Conservation (phyloP, 371 early-diverging fungal species). For the Mucor velutinosus region DNA sequence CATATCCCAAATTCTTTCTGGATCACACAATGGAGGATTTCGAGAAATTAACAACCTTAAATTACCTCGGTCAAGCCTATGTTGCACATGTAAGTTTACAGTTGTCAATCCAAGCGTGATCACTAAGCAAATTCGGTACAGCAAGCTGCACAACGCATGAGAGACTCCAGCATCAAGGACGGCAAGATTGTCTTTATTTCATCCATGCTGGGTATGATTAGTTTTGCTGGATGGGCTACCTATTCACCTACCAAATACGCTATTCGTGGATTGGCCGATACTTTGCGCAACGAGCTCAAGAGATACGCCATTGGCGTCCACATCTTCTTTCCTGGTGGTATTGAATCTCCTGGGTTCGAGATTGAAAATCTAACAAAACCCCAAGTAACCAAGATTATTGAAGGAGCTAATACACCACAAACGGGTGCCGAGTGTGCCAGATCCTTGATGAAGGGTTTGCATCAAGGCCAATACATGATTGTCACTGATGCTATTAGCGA, state of each 20-base stretch:
- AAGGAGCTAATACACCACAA: slow-evolving; percentile 66
- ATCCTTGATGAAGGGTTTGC: slow-evolving; percentile 55
- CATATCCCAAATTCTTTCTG: slow-evolving; percentile 74
- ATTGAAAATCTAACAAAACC: slow-evolving; percentile 86
- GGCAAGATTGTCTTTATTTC: slow-evolving; percentile 82
- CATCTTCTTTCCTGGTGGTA: slow-evolving; percentile 83
- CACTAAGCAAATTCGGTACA: slow-evolving; percentile 19
- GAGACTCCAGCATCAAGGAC: slow-evolving; percentile 53
- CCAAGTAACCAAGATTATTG: slow-evolving; percentile 77
- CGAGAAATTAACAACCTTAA: slow-evolving; percentile 66
- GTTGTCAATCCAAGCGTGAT: background rate
- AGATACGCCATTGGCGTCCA: slow-evolving; percentile 73
- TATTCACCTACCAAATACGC: slow-evolving; percentile 89
- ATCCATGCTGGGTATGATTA: slow-evolving; percentile 75
- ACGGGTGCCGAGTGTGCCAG: slow-evolving; percentile 65
- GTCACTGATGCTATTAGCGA: slow-evolving; percentile 55
- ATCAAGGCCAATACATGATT: slow-evolving; percentile 53
- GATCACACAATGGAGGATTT: slow-evolving; percentile 70
- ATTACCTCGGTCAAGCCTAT: slow-evolving; percentile 83
- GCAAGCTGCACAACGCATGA: slow-evolving; percentile 72
- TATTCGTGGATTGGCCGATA: slow-evolving; percentile 77
- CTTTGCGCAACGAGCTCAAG: slow-evolving; percentile 74
- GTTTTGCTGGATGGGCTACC: slow-evolving; percentile 81
- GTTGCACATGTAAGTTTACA: slow-evolving; percentile 64
- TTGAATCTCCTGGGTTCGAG: slow-evolving; percentile 81